phyloP scores from a whole-genome alignment of 208 protist genomes.

The Novymonas esmeraldas region DNA sequence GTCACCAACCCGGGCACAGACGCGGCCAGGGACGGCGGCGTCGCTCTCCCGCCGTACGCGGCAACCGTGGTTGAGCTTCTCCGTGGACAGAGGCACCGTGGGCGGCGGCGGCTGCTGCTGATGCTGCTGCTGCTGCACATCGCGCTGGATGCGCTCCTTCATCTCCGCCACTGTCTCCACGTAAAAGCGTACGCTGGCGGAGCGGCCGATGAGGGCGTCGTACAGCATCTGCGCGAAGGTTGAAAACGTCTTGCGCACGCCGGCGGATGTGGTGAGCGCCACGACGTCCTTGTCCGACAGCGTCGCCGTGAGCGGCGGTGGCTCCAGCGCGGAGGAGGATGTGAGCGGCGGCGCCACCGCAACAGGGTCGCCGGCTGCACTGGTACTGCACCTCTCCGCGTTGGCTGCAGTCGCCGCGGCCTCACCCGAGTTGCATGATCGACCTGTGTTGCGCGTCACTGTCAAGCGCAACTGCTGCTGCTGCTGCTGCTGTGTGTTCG shows the following conservation, averaged over 20 bases:
- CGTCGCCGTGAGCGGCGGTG: constrained; percentile 27
- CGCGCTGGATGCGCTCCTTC: constrained; percentile 64
- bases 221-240: constrained; percentile 80
- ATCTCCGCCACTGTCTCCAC: constrained; percentile 81
- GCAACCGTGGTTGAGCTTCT: too few relatives aligned
- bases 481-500: constrained; percentile 22
- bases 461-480: constrained; percentile 35
- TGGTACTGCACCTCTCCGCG: not conserved
- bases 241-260: constrained; percentile 71
- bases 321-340: not conserved
- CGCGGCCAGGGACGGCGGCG: not conserved
- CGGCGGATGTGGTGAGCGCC: constrained; percentile 67
- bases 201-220: constrained; percentile 72
- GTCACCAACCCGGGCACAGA: constrained; percentile 35
- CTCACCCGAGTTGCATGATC: not conserved
- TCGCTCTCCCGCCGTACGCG: not conserved
- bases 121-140: constrained; percentile 32
- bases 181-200: constrained; percentile 67
- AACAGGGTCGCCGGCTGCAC: not conserved
- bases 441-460: constrained; percentile 25
- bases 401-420: too few relatives aligned
- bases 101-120: too few relatives aligned
- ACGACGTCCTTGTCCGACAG: constrained; percentile 49
- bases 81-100: too few relatives aligned
- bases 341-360: constrained; percentile 1